Conservation (phyloP, 768 basidiomycete genomes). For the Boletus patriciae region DNA sequence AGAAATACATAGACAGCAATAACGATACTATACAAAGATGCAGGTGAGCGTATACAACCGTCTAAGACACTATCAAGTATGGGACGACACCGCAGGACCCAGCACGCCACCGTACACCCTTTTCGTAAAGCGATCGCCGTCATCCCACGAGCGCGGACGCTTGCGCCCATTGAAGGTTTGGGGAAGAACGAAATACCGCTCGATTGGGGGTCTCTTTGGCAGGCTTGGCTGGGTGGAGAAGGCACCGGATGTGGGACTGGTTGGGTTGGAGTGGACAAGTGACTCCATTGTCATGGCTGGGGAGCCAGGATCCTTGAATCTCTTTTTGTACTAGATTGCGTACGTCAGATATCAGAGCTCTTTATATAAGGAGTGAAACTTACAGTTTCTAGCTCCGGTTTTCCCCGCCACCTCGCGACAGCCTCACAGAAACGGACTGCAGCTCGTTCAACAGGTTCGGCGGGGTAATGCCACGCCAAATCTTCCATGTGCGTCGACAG, state of each 20-base stretch:
- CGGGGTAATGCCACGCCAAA: slow-evolving; percentile 72
- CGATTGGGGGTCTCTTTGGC: slow-evolving; percentile 35
- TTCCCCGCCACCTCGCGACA: slow-evolving; percentile 78
- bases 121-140: slow-evolving; percentile 25
- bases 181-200: slow-evolving; percentile 38
- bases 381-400: slow-evolving; percentile 81
- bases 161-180: slow-evolving; percentile 22
- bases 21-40: slow-evolving; percentile 31
- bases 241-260: slow-evolving; percentile 49
- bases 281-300: slow-evolving; percentile 60
- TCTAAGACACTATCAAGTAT: slow-evolving; percentile 11
- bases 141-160: slow-evolving; percentile 29
- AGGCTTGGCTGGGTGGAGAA: slow-evolving; percentile 14
- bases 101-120: slow-evolving; percentile 18
- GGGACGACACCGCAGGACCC: slow-evolving; percentile 15
- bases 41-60: slow-evolving; percentile 1
- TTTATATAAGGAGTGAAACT: slow-evolving; percentile 7
- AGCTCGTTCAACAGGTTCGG: slow-evolving; percentile 77
- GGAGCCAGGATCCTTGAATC: slow-evolving; percentile 32
- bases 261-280: slow-evolving; percentile 68
- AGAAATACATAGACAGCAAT: slow-evolving; percentile 17
- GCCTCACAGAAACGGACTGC: slow-evolving; percentile 81
- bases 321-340: slow-evolving; percentile 57
- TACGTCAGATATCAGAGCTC: slow-evolving; percentile 25
- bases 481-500: slow-evolving; percentile 76